Evolutionary conservation across 2,329 filamentous ascomycete species (phyloP).

Genomic region (Elsinoe fawcettii): DNA sequence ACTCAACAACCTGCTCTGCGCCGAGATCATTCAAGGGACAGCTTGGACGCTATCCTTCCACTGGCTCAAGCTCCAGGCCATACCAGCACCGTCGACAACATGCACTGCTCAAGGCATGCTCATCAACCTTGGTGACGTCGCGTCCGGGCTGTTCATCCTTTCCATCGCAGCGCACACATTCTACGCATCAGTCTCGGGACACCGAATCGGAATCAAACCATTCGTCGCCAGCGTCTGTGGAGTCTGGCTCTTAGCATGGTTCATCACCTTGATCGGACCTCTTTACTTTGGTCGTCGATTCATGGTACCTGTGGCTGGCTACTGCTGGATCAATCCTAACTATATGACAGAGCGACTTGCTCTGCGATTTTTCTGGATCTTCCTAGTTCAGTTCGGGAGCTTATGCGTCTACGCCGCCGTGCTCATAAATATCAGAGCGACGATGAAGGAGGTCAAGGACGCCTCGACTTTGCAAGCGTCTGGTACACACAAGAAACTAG

Average conservation of each 20-base stretch:
- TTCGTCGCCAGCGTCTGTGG: conserved; percentile 44
- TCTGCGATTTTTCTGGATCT: conserved; percentile 60
- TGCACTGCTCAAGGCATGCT: conserved; percentile 63
- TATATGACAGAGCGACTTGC: conserved; percentile 49
- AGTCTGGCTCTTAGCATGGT: conserved; percentile 54
- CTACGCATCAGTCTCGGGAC: conserved; percentile 50
- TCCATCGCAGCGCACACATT: conserved; percentile 60
- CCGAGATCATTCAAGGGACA: conserved; percentile 58
- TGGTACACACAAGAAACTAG: conserved; percentile 17
- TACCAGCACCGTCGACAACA: conserved; percentile 46
- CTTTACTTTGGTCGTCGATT: conserved; percentile 37
- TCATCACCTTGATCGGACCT: conserved; percentile 47
- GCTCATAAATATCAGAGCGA: conserved; percentile 23
- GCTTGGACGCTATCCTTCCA: conserved; percentile 56
- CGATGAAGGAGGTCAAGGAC: background rate
- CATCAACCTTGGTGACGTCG: conserved; percentile 48
- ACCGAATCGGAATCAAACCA: conserved; percentile 41
- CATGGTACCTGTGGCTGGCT: conserved; percentile 56
- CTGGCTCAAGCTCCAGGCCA: conserved; percentile 48
- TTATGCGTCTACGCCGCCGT: conserved; percentile 41
- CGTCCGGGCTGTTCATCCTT: conserved; percentile 59
- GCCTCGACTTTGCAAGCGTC: background rate
- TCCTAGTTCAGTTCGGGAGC: conserved; percentile 45
- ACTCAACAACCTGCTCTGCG: conserved; percentile 60
- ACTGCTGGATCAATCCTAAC: conserved; percentile 57